phyloP scores from a whole-genome alignment of 768 basidiomycete genomes.

The Mycena chlorophos region DNA sequence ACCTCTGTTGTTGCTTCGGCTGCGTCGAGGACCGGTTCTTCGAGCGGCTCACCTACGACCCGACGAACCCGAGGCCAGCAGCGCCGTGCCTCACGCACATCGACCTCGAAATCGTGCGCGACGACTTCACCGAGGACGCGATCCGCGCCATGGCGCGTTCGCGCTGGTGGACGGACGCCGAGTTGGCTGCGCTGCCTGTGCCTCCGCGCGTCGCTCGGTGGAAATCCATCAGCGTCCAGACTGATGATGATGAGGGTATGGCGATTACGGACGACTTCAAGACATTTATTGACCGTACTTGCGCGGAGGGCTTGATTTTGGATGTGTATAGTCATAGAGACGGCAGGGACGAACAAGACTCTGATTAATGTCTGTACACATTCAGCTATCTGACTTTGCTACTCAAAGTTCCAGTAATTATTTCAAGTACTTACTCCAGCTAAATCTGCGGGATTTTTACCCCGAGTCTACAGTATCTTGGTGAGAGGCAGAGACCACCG shows the following conservation, averaged over 20 bases:
- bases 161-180: slow-evolving; percentile 6
- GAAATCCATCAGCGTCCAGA: background rate
- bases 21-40: slow-evolving; percentile 2
- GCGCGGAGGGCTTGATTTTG: background rate
- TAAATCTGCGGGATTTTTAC: no score
- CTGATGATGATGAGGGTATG: no score
- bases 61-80: background rate
- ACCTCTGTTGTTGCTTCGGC: background rate
- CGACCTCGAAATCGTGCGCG: background rate
- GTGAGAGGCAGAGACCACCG: no score
- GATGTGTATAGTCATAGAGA: background rate
- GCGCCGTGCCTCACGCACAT: background rate
- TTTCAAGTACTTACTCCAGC: no score
- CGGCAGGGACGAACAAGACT: no score
- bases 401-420: no score
- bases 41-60: background rate
- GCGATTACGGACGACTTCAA: background rate
- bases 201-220: slow-evolving; percentile 2
- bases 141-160: background rate
- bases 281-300: background rate
- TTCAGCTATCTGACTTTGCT: no score
- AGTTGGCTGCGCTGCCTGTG: background rate
- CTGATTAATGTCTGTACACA: no score
- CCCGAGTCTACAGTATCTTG: no score
- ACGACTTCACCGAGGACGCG: background rate